A percentile compares a stretch with the other conserved stretches of the same genome.
phyloP scores from a whole-genome alignment of 768 basidiomycete genomes.

The Mycena indigotica region DNA sequence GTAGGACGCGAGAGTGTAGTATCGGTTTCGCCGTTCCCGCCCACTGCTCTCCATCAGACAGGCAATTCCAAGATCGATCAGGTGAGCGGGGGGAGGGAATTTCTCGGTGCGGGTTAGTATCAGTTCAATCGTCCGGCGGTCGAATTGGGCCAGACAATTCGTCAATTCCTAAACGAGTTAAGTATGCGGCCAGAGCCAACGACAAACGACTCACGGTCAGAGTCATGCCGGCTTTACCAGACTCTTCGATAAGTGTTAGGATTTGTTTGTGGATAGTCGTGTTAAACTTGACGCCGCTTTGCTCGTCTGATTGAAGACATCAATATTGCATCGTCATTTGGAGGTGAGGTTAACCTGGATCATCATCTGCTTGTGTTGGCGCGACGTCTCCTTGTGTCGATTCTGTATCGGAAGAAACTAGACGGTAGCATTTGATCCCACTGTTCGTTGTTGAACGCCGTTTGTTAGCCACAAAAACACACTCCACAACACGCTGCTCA shows the following conservation, averaged over 20 bases:
- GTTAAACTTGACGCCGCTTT: conserved; percentile 55
- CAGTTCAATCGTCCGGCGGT: conserved; percentile 83
- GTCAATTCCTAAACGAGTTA: conserved; percentile 57
- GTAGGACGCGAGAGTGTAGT: conserved; percentile 77
- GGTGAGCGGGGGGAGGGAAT: conserved; percentile 65
- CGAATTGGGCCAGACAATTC: conserved; percentile 63
- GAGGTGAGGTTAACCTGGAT: conserved; percentile 24
- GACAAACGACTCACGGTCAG: conserved; percentile 52
- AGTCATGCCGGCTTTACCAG: conserved; percentile 71
- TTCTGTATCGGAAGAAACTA: conserved; percentile 48
- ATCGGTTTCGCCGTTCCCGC: conserved; percentile 84
- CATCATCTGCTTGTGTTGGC: conserved; percentile 31
- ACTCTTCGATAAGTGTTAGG: conserved; percentile 67
- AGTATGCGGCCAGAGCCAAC: background rate
- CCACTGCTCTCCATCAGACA: conserved; percentile 81
- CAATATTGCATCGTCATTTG: background rate
- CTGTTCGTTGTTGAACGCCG: conserved; percentile 47
- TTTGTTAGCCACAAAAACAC: conserved; percentile 66
- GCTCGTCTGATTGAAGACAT: conserved; percentile 29
- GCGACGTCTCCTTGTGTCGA: conserved; percentile 34
- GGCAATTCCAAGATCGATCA: conserved; percentile 69
- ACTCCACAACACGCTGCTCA: conserved; percentile 73
- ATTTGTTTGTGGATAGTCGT: conserved; percentile 80
- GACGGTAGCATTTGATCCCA: conserved; percentile 67
- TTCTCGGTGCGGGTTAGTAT: conserved; percentile 70